Evolutionary conservation across 352 stramenopile genomes (phyloP), one percentile per base, ranked within the genome.

Genomic region (Phytophthora agathidicida): DNA sequence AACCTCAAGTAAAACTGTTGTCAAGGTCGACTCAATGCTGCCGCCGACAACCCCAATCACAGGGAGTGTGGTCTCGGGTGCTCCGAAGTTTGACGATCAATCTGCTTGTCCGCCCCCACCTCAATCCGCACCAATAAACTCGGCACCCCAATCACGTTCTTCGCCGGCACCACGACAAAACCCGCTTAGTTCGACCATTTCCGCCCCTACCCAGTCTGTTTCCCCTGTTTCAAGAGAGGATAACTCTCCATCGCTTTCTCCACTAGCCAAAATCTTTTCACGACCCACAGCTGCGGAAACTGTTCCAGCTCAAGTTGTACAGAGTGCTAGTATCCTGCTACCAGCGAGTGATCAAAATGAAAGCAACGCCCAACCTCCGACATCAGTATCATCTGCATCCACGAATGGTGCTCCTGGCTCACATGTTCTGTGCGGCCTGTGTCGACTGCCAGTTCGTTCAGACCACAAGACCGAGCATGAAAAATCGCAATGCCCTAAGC

Each of bases 401-500:
- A 17, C 27, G 11, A 16, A 1, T 53, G 16, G 6, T n/a, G 7
- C 46, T 56, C 27, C 42, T n/a, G 31, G 49, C 5, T 60, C 65
- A 3, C 69, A 81, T 28, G 46, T 76, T 14, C 43, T 80, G 11
- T 91, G 81, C 42, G 59, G 56, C 1, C 54, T 75, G 22, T 91
- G 81, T 16, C 70, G 73, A 3, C 60, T 91, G 3, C 81, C 78
- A 1, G 59, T 91, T 23, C 74, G 74, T 8, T 71, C 66, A 0
- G 73, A 87, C 44, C 43, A 68, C 27, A 70, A 78, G 7, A n/a
- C 30, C 1, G 77, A 89, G 33, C 83, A 93, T 50, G 83, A 88
- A 49, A 55, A 63, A 33, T 64, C 65, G 0, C 75, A 80, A 30
- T 93, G 83, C 28, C 58, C 79, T n/a, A 85, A 86, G 32, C 72